Evolutionary conservation across 192 early-diverging fungal genomes (phyloP), one percentile per base, ranked within the genome.

Genomic region (Entomortierella parvispora): DNA sequence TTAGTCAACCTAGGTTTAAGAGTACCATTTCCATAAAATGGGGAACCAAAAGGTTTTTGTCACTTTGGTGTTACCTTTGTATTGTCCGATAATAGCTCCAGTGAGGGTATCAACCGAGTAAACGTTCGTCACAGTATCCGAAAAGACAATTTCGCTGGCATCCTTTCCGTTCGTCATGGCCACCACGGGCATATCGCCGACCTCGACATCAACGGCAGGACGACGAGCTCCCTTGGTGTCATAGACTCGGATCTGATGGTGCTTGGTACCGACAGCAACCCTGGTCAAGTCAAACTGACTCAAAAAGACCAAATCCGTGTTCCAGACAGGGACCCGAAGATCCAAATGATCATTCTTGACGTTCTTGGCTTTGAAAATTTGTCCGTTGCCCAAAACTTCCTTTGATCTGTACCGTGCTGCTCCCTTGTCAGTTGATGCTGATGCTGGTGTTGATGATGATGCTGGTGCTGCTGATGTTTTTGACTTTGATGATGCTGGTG

Each of bases 231-330:
- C 80, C 69, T 83, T 89, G 3, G 84, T 86, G 68, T 98, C 92
- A 77, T 98, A 98, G n/a, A 95, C 72, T 48, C 96, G 87, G 62
- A 96, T 91, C 82, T 93, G 90, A 58, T 86, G 81, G 71, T 91
- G 74, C 48, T 90, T 87, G 0, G 96, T 94, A 10, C 86, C 87
- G 22, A 90, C 85, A 22, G 87, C 90, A 29, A 98, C 52, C 22
- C 80, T 58, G 7, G 83, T 83, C 3, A 65, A 66, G 31, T 88
- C 85, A n/a, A 72, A 71, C 53, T 85, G 84, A 71, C 61, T 82
- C 31, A 92, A 48, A 69, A 93, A 97, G 74, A 87, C 84, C 31
- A 97, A 62, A 69, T 95, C 91, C 2, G 93, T 95, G 55, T 96
- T 89, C 92, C 95, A 96, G 15, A 98, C 90, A 7, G 93, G 93